These are phyloP conservation scores for Claviceps purpurea DNA, from an alignment of 2,329 filamentous ascomycete genomes.

Conservation along the genomic window DNA sequence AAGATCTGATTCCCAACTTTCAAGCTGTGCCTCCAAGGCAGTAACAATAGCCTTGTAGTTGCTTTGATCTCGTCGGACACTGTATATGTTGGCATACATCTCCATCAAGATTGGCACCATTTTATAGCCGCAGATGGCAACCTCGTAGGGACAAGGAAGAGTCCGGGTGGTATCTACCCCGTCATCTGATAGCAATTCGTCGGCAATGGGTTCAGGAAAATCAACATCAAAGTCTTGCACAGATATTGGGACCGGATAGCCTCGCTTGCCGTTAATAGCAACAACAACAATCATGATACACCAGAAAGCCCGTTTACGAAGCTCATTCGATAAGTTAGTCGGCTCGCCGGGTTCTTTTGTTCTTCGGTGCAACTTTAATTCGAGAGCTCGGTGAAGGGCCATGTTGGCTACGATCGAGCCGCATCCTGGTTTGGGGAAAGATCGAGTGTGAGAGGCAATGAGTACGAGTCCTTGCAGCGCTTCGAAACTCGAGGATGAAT, in stretches of 20 bases:
- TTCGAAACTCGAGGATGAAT: constrained; percentile 45
- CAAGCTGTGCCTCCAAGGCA: constrained; percentile 50
- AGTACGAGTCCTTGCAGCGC: constrained; percentile 62
- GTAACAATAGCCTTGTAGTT: constrained; percentile 51
- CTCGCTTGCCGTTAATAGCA: constrained; percentile 61
- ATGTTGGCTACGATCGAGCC: constrained; percentile 55
- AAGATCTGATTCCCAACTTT: constrained; percentile 48
- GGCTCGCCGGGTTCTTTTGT: constrained; percentile 34
- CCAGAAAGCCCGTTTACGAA: constrained; percentile 72
- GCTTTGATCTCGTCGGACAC: constrained; percentile 47
- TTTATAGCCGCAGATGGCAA: constrained; percentile 53
- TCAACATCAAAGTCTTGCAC: constrained; percentile 68
- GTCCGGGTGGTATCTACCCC: constrained; percentile 42
- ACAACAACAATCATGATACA: constrained; percentile 51
- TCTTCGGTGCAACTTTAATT: constrained; percentile 64
- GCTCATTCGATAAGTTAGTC: constrained; percentile 53
- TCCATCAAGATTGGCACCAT: constrained; percentile 56
- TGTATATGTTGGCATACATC: constrained; percentile 65
- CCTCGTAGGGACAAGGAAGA: constrained; percentile 51
- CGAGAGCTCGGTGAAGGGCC: constrained; percentile 55
- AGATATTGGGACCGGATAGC: constrained; percentile 61
- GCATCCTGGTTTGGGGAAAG: constrained; percentile 66
- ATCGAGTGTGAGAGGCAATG: constrained; percentile 58
- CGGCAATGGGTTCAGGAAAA: constrained; percentile 56
- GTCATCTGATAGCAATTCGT: constrained; percentile 54